A percentile compares a stretch with the other conserved stretches of the same genome.
These are phyloP conservation scores for Xylaria hypoxylon DNA, from an alignment of 2,329 filamentous ascomycete genomes.

Conservation along the genomic window DNA sequence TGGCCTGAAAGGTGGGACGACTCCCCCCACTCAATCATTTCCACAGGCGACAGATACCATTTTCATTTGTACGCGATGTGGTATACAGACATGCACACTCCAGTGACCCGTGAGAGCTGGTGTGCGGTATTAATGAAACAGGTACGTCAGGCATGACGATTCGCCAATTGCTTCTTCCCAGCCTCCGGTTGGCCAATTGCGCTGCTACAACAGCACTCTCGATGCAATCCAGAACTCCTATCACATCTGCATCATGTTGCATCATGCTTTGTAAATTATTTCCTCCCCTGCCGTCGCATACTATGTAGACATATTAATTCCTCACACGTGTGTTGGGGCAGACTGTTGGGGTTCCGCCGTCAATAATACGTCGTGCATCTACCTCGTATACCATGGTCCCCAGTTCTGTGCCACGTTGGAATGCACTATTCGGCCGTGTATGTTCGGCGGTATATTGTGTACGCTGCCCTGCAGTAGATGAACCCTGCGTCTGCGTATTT, in stretches of 20 bases:
- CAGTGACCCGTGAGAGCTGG: not conserved
- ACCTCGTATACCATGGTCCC: conserved; percentile 19
- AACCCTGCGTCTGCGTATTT: conserved; percentile 25
- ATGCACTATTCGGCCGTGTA: conserved; percentile 28
- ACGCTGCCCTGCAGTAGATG: not conserved
- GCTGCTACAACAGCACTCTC: not conserved
- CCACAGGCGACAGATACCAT: no score
- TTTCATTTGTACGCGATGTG: not conserved
- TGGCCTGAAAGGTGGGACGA: not conserved
- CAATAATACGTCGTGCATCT: conserved; percentile 28
- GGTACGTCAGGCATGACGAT: conserved; percentile 24
- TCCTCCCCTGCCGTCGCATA: conserved; percentile 1
- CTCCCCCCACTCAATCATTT: not conserved
- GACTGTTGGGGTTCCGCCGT: conserved; percentile 29
- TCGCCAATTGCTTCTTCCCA: conserved; percentile 26
- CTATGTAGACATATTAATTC: conserved; percentile 24
- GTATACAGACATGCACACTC: not conserved
- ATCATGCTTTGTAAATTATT: conserved; percentile 9
- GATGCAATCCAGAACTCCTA: conserved; percentile 28
- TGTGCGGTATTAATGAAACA: not conserved
- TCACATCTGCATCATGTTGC: conserved; percentile 27
- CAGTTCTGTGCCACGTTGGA: conserved; percentile 31
- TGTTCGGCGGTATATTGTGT: conserved; percentile 19
- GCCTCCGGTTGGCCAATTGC: conserved; percentile 24
- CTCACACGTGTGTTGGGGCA: no score